phyloP scores from a whole-genome alignment of 495 filamentous ascomycete genomes.

The Hyaloscypha variabilis region DNA sequence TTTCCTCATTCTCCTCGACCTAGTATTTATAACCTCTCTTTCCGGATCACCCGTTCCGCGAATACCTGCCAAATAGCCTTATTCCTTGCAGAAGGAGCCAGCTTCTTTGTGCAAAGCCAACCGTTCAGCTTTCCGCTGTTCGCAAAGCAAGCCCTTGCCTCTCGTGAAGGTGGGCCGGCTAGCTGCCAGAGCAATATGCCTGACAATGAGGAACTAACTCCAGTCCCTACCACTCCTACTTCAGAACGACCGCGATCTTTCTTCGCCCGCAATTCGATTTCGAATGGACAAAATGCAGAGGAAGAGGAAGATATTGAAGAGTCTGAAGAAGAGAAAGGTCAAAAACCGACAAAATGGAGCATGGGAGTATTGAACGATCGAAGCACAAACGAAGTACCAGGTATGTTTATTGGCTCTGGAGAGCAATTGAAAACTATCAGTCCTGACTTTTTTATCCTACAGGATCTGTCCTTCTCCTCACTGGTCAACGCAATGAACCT shows the following conservation, averaged over 20 bases:
- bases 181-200: slow-evolving; percentile 10
- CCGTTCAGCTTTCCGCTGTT: background rate
- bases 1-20: background rate
- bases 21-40: background rate
- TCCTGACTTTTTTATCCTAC: slow-evolving; percentile 7
- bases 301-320: slow-evolving; percentile 6
- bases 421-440: background rate
- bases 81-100: background rate
- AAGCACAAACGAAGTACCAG: slow-evolving; percentile 88
- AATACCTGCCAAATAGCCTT: background rate
- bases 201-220: background rate
- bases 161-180: background rate
- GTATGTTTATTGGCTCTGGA: slow-evolving; percentile 48
- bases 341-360: slow-evolving; percentile 58
- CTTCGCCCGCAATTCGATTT: slow-evolving; percentile 25
- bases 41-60: background rate
- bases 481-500: slow-evolving; percentile 77
- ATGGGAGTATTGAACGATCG: slow-evolving; percentile 85
- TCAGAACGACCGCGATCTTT: slow-evolving; percentile 23
- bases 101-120: background rate
- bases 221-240: slow-evolving; percentile 2
- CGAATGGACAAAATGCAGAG: slow-evolving; percentile 5
- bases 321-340: slow-evolving; percentile 7
- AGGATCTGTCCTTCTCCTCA: slow-evolving; percentile 84
- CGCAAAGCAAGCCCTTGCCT: background rate